phyloP scores from a whole-genome alignment of 768 basidiomycete genomes.

The Panaeolus cyanescens region DNA sequence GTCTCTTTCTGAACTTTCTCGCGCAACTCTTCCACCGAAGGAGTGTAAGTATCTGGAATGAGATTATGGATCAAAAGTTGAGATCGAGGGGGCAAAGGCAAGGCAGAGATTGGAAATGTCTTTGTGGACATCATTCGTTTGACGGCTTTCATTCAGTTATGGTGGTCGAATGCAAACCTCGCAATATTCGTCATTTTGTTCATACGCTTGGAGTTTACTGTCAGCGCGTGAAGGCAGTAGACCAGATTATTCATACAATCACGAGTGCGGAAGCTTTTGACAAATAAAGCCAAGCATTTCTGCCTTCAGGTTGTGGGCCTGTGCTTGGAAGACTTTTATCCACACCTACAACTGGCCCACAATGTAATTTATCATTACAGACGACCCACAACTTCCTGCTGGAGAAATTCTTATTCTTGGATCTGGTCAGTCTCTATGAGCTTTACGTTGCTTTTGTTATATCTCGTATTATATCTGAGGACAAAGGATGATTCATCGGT shows the following conservation, averaged over 20 bases:
- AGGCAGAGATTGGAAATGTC: slow-evolving; percentile 48
- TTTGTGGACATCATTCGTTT: slow-evolving; percentile 16
- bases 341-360: too few relatives aligned
- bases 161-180: background rate
- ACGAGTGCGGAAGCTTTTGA: background rate
- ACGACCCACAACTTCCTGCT: too few relatives aligned
- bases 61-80: slow-evolving; percentile 46
- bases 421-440: too few relatives aligned
- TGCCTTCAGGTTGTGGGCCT: too few relatives aligned
- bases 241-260: background rate
- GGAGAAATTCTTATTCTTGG: too few relatives aligned
- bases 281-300: background rate
- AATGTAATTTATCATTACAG: too few relatives aligned
- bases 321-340: too few relatives aligned
- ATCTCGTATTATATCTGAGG: too few relatives aligned
- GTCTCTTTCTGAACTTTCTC: slow-evolving; percentile 45
- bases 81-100: slow-evolving; percentile 45
- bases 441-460: too few relatives aligned
- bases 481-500: too few relatives aligned
- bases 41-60: slow-evolving; percentile 61
- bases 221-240: background rate
- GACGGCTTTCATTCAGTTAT: slow-evolving; percentile 4
- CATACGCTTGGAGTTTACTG: background rate
- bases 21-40: slow-evolving; percentile 53
- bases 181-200: background rate